Percentiles rank a stretch among this genome's conserved stretches.
phyloP scores from a whole-genome alignment of 2,329 filamentous ascomycete species.

The Pyricularia sp. region DNA sequence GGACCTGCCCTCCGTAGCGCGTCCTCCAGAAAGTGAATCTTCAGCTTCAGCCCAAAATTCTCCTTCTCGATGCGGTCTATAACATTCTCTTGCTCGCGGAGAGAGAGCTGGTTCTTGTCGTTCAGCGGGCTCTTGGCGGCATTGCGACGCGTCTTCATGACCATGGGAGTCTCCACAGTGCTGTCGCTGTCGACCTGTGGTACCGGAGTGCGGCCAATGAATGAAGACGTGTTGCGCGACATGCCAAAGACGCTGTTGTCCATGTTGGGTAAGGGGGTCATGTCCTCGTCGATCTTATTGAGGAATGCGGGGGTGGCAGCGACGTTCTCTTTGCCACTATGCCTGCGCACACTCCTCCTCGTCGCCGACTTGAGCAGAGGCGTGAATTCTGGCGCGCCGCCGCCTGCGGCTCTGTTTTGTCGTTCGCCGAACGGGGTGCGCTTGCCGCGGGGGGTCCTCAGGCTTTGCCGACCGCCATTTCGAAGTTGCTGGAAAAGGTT shows the following conservation, averaged over 20 bases:
- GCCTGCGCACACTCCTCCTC: constrained; percentile 58
- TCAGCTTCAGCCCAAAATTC: constrained; percentile 93
- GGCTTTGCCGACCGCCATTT: constrained; percentile 47
- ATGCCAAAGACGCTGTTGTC: constrained; percentile 64
- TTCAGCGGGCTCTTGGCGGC: constrained; percentile 61
- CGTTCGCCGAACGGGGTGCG: constrained; percentile 63
- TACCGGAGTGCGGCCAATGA: constrained; percentile 62
- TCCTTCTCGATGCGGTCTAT: constrained; percentile 97
- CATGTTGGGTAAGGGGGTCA: constrained; percentile 64
- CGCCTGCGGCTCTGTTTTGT: constrained; percentile 57
- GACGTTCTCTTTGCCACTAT: constrained; percentile 51
- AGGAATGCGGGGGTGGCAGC: constrained; percentile 60
- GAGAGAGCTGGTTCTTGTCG: constrained; percentile 80
- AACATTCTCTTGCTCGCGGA: constrained; percentile 90
- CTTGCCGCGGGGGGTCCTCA: constrained; percentile 62
- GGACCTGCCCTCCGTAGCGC: constrained; percentile 79
- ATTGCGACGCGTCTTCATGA: constrained; percentile 48
- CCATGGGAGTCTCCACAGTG: constrained; percentile 72
- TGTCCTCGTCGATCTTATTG: constrained; percentile 57
- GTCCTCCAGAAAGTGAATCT: constrained; percentile 94
- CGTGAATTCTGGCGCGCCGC: constrained; percentile 68
- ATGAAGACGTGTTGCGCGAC: constrained; percentile 53
- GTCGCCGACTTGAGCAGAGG: constrained; percentile 80
- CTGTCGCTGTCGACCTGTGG: constrained; percentile 74
- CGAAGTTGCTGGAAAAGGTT: constrained; percentile 69